phyloP scores from a whole-genome alignment of 768 basidiomycete genomes.

The Leccinum subtestaceum region DNA sequence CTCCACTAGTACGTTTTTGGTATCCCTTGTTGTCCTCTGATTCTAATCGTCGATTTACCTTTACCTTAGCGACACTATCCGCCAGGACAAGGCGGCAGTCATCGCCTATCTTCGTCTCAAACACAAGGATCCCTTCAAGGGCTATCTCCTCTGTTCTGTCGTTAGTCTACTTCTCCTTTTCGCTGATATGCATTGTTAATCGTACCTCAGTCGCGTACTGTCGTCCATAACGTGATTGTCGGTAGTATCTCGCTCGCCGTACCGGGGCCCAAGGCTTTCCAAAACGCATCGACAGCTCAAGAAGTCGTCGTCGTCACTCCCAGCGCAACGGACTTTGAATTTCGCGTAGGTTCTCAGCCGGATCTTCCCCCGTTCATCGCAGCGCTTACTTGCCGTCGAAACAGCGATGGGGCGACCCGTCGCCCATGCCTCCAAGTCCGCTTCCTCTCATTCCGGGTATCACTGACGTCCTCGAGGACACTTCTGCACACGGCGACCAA shows the following conservation, averaged over 20 bases:
- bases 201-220: conserved; percentile 50
- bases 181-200: conserved; percentile 1
- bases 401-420: conserved; percentile 70
- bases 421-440: conserved; percentile 56
- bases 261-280: conserved; percentile 70
- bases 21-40: background rate
- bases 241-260: conserved; percentile 79
- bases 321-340: conserved; percentile 49
- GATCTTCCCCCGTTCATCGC: conserved; percentile 8
- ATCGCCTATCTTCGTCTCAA: conserved; percentile 75
- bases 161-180: conserved; percentile 44
- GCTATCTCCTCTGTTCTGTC: conserved; percentile 71
- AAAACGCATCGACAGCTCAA: conserved; percentile 80
- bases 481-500: conserved; percentile 2
- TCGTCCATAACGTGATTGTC: conserved; percentile 70
- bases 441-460: conserved; percentile 29
- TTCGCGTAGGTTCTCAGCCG: conserved; percentile 40
- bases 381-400: conserved; percentile 9
- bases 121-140: conserved; percentile 77
- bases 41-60: background rate
- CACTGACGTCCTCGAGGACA: conserved; percentile 13
- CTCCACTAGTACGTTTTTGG: conserved; percentile 59
- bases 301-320: conserved; percentile 76
- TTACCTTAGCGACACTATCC: conserved; percentile 61
- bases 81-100: conserved; percentile 75